phyloP scores from a whole-genome alignment of 805 yeast genomes.

The Candida michaelii region DNA sequence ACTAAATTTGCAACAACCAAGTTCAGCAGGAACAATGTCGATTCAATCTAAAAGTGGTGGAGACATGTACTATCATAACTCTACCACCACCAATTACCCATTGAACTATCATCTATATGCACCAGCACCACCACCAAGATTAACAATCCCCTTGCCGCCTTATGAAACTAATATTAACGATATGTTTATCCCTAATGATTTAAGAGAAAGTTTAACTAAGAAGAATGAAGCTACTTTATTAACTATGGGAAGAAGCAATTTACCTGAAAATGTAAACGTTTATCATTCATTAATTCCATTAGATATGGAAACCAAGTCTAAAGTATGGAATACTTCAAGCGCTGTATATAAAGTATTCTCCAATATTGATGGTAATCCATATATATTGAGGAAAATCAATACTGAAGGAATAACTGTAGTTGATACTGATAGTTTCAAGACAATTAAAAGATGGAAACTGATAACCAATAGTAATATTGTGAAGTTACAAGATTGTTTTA shows the following conservation, averaged over 20 bases:
- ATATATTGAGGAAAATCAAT: slow-evolving; percentile 74
- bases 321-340: slow-evolving; percentile 53
- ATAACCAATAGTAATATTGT: slow-evolving; percentile 59
- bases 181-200: slow-evolving; percentile 68
- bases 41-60: slow-evolving; percentile 17
- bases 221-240: slow-evolving; percentile 82
- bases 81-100: slow-evolving; percentile 36
- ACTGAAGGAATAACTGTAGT: slow-evolving; percentile 18
- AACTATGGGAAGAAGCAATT: slow-evolving; percentile 46
- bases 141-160: slow-evolving; percentile 57
- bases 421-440: slow-evolving; percentile 55
- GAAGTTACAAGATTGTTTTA: slow-evolving; percentile 74
- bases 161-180: slow-evolving; percentile 70
- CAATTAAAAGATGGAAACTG: slow-evolving; percentile 67
- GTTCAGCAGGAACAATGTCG: slow-evolving; percentile 4
- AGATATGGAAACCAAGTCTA: slow-evolving; percentile 46
- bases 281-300: slow-evolving; percentile 86
- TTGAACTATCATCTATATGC: slow-evolving; percentile 86
- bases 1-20: not conserved
- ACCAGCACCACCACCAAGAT: slow-evolving; percentile 80
- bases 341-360: slow-evolving; percentile 79
- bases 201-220: slow-evolving; percentile 68
- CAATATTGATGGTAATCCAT: slow-evolving; percentile 73
- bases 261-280: slow-evolving; percentile 59
- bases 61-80: slow-evolving; percentile 18